These are phyloP conservation scores for Liriodendron chinense DNA, from an alignment of 164 flowering plant genomes.

Conservation along the genomic window DNA sequence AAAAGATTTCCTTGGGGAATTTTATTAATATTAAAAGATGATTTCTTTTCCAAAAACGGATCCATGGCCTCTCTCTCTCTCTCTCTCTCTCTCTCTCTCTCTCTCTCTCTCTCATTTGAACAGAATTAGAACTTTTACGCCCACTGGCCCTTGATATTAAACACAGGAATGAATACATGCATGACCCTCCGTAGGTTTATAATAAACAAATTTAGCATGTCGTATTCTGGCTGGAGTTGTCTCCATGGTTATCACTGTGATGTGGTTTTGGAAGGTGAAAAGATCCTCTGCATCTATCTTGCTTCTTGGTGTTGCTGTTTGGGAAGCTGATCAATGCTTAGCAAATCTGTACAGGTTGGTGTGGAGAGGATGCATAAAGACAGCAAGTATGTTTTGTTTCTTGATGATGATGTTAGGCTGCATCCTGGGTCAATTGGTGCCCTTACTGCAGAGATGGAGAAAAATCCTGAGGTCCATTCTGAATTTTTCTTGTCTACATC, in stretches of 20 bases:
- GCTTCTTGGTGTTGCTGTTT: not conserved
- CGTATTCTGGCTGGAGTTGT: too few species aligned
- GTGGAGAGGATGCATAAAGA: slow-evolving; percentile 90
- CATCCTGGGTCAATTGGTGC: slow-evolving; percentile 97
- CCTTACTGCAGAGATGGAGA: slow-evolving; percentile 88
- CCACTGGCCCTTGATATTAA: too few species aligned
- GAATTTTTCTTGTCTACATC: not conserved
- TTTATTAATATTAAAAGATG: too few species aligned
- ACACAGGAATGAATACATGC: too few species aligned
- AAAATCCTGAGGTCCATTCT: slow-evolving; percentile 74
- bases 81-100: too few species aligned
- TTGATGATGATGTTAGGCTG: slow-evolving; percentile 96
- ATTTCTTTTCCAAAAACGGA: too few species aligned
- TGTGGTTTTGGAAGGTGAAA: not conserved
- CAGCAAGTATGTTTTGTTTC: slow-evolving; percentile 83
- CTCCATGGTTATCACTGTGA: too few species aligned
- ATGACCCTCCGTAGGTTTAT: too few species aligned
- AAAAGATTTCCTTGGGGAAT: too few species aligned
- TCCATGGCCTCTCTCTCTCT: too few species aligned
- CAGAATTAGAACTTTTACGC: not conserved
- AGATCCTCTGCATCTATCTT: not conserved
- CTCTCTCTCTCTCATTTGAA: too few species aligned
- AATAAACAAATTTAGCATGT: too few species aligned
- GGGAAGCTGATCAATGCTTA: not conserved
- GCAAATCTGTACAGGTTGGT: slow-evolving; percentile 56